These are phyloP conservation scores for Fomitopsis betulina DNA, from an alignment of 1,284 basidiomycete species.

Conservation along the genomic window DNA sequence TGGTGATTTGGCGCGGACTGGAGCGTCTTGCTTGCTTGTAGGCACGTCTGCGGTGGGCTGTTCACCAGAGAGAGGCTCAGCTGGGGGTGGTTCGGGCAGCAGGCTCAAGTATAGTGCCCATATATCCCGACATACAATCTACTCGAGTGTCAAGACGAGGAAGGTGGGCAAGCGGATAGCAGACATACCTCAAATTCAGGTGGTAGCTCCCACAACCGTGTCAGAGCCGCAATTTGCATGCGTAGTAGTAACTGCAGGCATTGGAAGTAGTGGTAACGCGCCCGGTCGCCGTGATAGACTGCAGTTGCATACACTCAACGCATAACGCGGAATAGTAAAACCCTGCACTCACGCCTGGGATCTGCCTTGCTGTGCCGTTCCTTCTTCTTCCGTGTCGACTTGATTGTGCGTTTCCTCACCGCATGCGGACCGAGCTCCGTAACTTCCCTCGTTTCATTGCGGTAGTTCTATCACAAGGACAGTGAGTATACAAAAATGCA, in stretches of 20 bases:
- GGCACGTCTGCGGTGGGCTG: constrained; percentile 26
- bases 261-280: constrained; percentile 75
- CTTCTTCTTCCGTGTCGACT: constrained; percentile 46
- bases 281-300: constrained; percentile 82
- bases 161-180: constrained; percentile 36
- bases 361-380: constrained; percentile 46
- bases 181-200: constrained; percentile 68
- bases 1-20: not conserved
- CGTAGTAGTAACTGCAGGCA: constrained; percentile 78
- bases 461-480: constrained; percentile 51
- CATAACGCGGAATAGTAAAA: not conserved
- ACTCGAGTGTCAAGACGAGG: not conserved
- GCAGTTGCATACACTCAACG: not conserved
- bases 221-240: constrained; percentile 67
- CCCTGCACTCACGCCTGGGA: constrained; percentile 43
- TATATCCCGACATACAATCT: constrained; percentile 77
- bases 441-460: constrained; percentile 64
- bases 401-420: constrained; percentile 58
- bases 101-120: constrained; percentile 76
- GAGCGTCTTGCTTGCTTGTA: constrained; percentile 9
- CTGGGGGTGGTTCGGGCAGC: constrained; percentile 52
- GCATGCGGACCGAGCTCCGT: constrained; percentile 54
- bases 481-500: not conserved
- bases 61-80: constrained; percentile 52
- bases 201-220: constrained; percentile 66